Base-by-base conservation (phyloP, 169 alveolate species). In the Cryptosporidium tyzzeri region DNA sequence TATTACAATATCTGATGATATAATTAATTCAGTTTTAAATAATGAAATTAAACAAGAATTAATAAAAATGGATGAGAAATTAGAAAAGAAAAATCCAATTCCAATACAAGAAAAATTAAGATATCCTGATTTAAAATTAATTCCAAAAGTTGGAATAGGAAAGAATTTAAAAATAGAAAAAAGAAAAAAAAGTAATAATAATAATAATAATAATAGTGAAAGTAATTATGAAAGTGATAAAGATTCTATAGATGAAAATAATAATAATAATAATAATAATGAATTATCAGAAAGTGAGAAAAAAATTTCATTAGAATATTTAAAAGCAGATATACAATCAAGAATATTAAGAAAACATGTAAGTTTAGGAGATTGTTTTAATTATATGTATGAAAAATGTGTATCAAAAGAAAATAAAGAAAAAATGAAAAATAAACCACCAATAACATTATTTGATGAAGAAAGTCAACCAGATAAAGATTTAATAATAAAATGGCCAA, bases 261-360 rank as follows among this genome's bases (percentile, higher is more conserved):
- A 53, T 31, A 31, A 31, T 26, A 26, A 26, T 55, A 6, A 73
- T 9, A 18, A 31, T 10, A n/a, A 73, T 26, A 26, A 69, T 69
- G 51, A 69, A 26, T 37, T 37, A 44, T 70, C 69, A 48, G 58
- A 45, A 29, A 70, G 26, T 45, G 65, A 48, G 7, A 70, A 45
- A 31, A 70, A 48, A 2, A 70, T 70, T 26, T 21, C 58, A 37
- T 35, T 73, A 58, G 86, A 73, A 21, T 73, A 73, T 73, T 59
- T 73, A 35, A 53, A 58, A 23, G 69, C 86, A 21, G 86, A 73
- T 37, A 73, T 73, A 55, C 70, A 73, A 73, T 73, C 86, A 35
- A 73, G 55, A 73, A 73, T 73, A 73, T 35, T 73, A 37, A 73
- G 86, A 73, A 73, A 44, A 39, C 86, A 73, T 51, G 37, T 21